A percentile compares a stretch with the other conserved stretches of the same genome.
These are phyloP conservation scores for Lactarius pseudohatsudake DNA, from an alignment of 768 basidiomycete species.

Conservation along the genomic window DNA sequence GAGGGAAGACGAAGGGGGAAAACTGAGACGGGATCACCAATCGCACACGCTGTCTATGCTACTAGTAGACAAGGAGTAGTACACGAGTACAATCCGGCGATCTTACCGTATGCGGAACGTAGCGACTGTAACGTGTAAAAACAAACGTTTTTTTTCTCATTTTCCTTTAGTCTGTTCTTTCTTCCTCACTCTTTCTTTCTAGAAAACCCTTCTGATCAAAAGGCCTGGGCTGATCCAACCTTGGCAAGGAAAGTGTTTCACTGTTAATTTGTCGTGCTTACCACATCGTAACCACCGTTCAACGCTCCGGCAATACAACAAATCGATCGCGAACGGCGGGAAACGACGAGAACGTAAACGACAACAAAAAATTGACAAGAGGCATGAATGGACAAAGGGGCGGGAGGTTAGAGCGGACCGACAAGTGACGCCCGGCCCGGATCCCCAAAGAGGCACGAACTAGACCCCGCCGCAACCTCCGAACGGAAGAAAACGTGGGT, in stretches of 20 bases:
- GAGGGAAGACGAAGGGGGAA: background rate
- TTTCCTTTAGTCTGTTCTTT: background rate
- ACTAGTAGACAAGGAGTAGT: background rate
- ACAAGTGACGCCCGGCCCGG: conserved; percentile 7
- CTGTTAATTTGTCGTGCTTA: conserved; percentile 16
- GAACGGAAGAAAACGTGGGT: conserved; percentile 9
- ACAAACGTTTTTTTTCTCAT: background rate
- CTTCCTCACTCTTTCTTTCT: conserved; percentile 4
- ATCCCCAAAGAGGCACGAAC: background rate
- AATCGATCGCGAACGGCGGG: background rate
- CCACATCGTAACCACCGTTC: background rate
- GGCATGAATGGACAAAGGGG: background rate
- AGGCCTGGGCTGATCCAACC: background rate
- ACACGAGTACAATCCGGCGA: background rate
- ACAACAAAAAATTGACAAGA: background rate
- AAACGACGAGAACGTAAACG: background rate
- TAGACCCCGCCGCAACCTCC: conserved; percentile 15
- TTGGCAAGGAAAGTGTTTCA: conserved; percentile 5
- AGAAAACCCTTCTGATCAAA: conserved; percentile 21
- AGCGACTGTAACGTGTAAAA: conserved; percentile 1
- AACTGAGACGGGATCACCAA: background rate
- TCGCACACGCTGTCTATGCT: background rate
- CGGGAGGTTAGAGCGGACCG: background rate
- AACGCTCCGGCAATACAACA: background rate
- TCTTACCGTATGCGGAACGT: background rate